A percentile compares a stretch with the other conserved stretches of the same genome.
These are phyloP conservation scores for Peronospora farinosa DNA, from an alignment of 352 stramenopile species.

Conservation along the genomic window DNA sequence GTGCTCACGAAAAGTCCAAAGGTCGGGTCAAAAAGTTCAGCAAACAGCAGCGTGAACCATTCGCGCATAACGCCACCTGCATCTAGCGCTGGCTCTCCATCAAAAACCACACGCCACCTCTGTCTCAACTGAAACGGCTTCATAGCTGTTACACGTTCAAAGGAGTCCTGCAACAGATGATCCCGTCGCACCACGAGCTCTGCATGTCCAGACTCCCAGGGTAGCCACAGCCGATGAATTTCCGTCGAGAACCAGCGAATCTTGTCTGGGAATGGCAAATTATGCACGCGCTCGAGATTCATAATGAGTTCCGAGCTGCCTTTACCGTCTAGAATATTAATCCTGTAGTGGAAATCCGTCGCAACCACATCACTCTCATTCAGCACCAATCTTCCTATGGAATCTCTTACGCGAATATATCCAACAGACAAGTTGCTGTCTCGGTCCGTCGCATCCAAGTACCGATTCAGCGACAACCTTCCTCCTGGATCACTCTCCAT, in stretches of 20 bases:
- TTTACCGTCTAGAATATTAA: constrained; percentile 68
- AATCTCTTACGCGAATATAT: constrained; percentile 77
- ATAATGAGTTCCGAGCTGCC: constrained; percentile 76
- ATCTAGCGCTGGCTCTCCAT: constrained; percentile 79
- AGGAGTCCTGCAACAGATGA: constrained; percentile 84
- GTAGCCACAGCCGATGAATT: constrained; percentile 73
- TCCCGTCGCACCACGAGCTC: constrained; percentile 73
- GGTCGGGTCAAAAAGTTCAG: constrained; percentile 71
- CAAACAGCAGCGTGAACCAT: constrained; percentile 85
- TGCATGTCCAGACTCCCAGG: constrained; percentile 75
- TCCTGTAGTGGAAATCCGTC: constrained; percentile 75
- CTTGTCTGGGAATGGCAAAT: constrained; percentile 71
- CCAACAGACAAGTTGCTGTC: constrained; percentile 62
- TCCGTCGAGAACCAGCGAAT: constrained; percentile 81
- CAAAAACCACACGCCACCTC: constrained; percentile 80
- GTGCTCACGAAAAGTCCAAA: constrained; percentile 76
- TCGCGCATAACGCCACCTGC: constrained; percentile 86
- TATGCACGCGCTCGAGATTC: constrained; percentile 77
- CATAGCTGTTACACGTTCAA: constrained; percentile 70
- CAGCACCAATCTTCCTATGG: constrained; percentile 55
- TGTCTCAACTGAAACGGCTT: constrained; percentile 79
- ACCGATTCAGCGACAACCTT: constrained; percentile 34
- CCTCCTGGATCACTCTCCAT: constrained; percentile 44
- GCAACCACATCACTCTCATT: constrained; percentile 77
- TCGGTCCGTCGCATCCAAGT: constrained; percentile 46